phyloP scores from a whole-genome alignment of 2,329 filamentous ascomycete genomes.

The Stachybotrys elegans region DNA sequence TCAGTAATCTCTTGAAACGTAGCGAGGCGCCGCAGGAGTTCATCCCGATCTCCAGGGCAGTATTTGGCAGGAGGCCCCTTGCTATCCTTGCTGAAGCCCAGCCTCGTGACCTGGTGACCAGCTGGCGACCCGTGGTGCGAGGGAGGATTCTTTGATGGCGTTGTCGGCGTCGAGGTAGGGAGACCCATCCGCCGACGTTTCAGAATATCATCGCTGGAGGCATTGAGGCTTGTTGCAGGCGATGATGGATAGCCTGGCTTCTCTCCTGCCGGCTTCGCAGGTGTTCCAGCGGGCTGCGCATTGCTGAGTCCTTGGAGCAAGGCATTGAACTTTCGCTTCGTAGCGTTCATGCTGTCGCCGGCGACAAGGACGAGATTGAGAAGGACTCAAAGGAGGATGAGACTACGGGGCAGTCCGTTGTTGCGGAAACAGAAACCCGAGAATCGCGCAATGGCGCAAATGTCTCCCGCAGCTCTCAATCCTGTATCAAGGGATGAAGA shows the following conservation, averaged over 20 bases:
- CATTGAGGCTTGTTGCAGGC: slow-evolving; percentile 7
- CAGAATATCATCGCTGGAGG: slow-evolving; percentile 32
- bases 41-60: slow-evolving; percentile 77
- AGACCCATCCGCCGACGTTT: slow-evolving; percentile 49
- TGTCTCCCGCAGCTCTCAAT: too few relatives aligned
- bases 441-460: too few relatives aligned
- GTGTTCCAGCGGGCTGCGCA: slow-evolving; percentile 3
- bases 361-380: too few relatives aligned
- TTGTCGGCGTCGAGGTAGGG: slow-evolving; percentile 12
- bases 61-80: slow-evolving; percentile 54
- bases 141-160: slow-evolving; percentile 17
- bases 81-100: background rate
- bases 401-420: background rate
- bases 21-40: slow-evolving; percentile 74
- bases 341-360: slow-evolving; percentile 70
- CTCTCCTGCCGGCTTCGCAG: slow-evolving; percentile 9
- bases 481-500: too few relatives aligned
- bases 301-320: slow-evolving; percentile 63
- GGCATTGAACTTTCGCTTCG: slow-evolving; percentile 79
- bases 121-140: slow-evolving; percentile 14
- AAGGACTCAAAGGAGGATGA: too few relatives aligned
- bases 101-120: slow-evolving; percentile 19
- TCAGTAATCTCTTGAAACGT: slow-evolving; percentile 88
- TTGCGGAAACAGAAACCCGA: too few relatives aligned
- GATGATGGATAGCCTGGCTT: slow-evolving; percentile 8